Percentiles rank a stretch among this genome's conserved stretches.
These are phyloP conservation scores for Pseudocercospora macadamiae DNA, from an alignment of 2,329 filamentous ascomycete genomes.

Conservation along the genomic window DNA sequence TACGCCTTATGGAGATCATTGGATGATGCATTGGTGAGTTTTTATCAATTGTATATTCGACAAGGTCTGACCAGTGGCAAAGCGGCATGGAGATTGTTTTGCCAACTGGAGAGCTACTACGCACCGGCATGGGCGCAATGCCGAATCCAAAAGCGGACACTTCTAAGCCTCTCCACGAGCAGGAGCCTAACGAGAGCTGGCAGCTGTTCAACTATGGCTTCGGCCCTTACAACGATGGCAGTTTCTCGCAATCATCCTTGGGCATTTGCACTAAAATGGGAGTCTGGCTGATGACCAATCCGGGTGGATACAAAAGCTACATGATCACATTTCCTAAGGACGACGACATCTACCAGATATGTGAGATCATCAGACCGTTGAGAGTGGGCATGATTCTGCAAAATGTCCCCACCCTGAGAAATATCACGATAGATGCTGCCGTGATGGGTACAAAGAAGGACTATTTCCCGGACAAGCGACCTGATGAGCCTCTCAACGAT, in stretches of 20 bases:
- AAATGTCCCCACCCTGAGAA: conserved; percentile 52
- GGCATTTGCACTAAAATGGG: conserved; percentile 55
- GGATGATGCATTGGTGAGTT: conserved; percentile 50
- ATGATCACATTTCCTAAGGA: conserved; percentile 52
- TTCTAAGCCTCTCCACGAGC: conserved; percentile 25
- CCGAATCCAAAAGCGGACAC: conserved; percentile 33
- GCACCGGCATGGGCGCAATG: conserved; percentile 48
- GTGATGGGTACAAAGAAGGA: conserved; percentile 46
- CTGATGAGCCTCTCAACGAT: conserved; percentile 42
- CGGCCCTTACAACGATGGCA: conserved; percentile 42
- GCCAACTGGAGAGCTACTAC: conserved; percentile 42
- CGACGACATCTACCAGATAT: conserved; percentile 52
- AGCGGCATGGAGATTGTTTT: conserved; percentile 50
- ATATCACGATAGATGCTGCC: conserved; percentile 50
- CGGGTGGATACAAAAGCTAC: conserved; percentile 40
- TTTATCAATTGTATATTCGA: too few relatives aligned
- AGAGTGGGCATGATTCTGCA: conserved; percentile 48
- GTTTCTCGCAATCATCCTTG: conserved; percentile 42
- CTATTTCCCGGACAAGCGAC: conserved; percentile 30
- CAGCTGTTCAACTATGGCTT: conserved; percentile 42
- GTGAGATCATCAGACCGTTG: conserved; percentile 55
- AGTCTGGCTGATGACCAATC: conserved; percentile 58
- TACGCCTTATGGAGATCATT: conserved; percentile 48
- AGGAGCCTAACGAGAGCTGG: conserved; percentile 27
- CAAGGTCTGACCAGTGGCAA: too few relatives aligned